phyloP scores from a whole-genome alignment of 192 early-diverging fungal genomes.

The Linnemannia exigua region DNA sequence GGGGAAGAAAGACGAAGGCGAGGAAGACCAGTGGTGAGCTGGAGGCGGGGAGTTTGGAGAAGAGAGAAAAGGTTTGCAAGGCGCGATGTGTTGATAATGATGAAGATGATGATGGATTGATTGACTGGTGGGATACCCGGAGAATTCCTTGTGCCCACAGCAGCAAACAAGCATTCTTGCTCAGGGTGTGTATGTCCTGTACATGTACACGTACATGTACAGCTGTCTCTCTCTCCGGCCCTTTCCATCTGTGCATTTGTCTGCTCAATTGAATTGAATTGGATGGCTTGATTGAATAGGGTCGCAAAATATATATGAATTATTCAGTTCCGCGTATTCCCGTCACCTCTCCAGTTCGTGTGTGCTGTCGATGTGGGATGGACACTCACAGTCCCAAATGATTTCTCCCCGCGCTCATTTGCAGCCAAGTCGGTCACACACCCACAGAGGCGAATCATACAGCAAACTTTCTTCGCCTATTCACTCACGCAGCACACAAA shows the following conservation, averaged over 20 bases:
- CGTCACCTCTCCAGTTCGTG: background rate
- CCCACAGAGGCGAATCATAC: background rate
- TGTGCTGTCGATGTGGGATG: too few relatives aligned
- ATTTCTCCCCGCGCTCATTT: background rate
- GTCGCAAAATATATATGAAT: background rate
- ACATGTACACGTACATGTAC: too few relatives aligned
- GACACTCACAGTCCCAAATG: too few relatives aligned
- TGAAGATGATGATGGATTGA: too few relatives aligned
- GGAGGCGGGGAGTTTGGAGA: too few relatives aligned
- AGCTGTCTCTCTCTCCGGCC: background rate
- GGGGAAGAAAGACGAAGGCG: too few relatives aligned
- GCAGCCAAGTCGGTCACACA: background rate
- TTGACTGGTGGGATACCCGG: too few relatives aligned
- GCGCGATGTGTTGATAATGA: too few relatives aligned
- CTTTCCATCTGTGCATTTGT: background rate
- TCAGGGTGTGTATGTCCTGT: background rate
- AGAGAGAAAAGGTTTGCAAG: too few relatives aligned
- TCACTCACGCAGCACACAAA: background rate
- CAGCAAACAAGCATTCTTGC: too few relatives aligned
- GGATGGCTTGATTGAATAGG: background rate
- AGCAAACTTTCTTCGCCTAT: background rate
- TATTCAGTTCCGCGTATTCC: background rate
- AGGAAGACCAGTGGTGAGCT: too few relatives aligned
- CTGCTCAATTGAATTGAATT: background rate
- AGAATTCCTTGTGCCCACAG: too few relatives aligned